Conservation (phyloP, 495 filamentous ascomycete genomes). For the Tuber borchii region DNA sequence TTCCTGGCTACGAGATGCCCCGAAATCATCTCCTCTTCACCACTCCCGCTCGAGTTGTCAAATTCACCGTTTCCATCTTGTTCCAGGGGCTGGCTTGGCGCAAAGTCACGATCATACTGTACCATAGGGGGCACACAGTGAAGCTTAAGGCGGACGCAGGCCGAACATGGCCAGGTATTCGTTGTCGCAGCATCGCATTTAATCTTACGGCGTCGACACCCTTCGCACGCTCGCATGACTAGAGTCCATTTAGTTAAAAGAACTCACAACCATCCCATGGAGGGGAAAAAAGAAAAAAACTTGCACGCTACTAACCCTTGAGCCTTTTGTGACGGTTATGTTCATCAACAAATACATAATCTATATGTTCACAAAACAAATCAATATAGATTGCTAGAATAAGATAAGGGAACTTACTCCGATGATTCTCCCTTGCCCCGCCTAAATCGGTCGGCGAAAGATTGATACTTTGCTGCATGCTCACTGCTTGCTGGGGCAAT, state of each 20-base stretch:
- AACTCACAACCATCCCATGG: not conserved
- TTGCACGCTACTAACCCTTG: constrained; percentile 63
- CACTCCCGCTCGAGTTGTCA: constrained; percentile 46
- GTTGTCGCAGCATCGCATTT: constrained; percentile 98
- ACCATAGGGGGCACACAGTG: constrained; percentile 89
- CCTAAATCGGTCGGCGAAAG: constrained; percentile 39
- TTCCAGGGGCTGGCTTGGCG: constrained; percentile 43
- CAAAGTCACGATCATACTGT: constrained; percentile 70
- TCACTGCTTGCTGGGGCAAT: constrained; percentile 38
- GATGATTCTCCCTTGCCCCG: constrained; percentile 40
- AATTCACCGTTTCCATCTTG: constrained; percentile 44
- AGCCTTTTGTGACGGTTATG: constrained; percentile 96
- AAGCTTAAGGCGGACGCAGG: constrained; percentile 84
- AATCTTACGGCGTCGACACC: constrained; percentile 82
- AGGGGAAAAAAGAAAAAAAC: not conserved
- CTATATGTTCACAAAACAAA: constrained; percentile 46
- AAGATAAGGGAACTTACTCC: constrained; percentile 31
- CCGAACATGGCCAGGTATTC: constrained; percentile 95
- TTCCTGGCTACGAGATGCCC: constrained; percentile 36
- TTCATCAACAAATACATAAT: constrained; percentile 99
- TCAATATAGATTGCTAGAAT: not conserved
- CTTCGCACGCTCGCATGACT: constrained; percentile 99
- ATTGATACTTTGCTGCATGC: constrained; percentile 42
- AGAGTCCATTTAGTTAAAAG: constrained; percentile 33
- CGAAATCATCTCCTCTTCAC: constrained; percentile 53